Percentiles rank a stretch among this genome's conserved stretches.
Evolutionary conservation across 306 rosid species (phyloP).

Genomic region (Rubus idaeus): DNA sequence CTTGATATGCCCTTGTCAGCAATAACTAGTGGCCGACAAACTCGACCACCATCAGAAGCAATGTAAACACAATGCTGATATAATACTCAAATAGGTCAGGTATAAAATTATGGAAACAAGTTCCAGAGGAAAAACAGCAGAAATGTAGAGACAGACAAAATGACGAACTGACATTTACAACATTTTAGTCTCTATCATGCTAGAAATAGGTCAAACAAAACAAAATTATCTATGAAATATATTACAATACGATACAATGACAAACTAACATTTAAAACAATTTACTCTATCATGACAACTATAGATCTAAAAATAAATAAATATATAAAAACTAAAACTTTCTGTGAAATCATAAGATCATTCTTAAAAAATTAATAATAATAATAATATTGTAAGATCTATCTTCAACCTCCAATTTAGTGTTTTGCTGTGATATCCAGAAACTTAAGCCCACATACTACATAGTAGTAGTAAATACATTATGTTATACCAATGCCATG

Average conservation of each 20-base stretch:
- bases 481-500: not conserved
- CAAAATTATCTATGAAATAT: not conserved
- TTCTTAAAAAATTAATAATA: not conserved
- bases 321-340: no score
- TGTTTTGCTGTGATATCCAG: not conserved
- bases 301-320: not conserved
- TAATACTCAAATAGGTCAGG: not conserved
- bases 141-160: not conserved
- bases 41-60: conserved; percentile 99
- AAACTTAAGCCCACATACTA: not conserved
- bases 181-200: not conserved
- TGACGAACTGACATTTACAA: not conserved
- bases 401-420: not conserved
- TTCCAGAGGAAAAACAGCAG: not conserved
- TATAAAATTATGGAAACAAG: not conserved
- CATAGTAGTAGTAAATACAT: not conserved
- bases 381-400: not conserved
- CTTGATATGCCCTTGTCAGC: conserved; percentile 87
- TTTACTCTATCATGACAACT: not conserved
- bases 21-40: conserved; percentile 94
- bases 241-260: not conserved
- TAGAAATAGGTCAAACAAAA: not conserved
- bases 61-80: conserved; percentile 72
- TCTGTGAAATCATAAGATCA: not conserved
- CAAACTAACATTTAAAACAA: not conserved